Conservation (phyloP, 1,284 basidiomycete genomes). For the Apiotrichum siamense region DNA sequence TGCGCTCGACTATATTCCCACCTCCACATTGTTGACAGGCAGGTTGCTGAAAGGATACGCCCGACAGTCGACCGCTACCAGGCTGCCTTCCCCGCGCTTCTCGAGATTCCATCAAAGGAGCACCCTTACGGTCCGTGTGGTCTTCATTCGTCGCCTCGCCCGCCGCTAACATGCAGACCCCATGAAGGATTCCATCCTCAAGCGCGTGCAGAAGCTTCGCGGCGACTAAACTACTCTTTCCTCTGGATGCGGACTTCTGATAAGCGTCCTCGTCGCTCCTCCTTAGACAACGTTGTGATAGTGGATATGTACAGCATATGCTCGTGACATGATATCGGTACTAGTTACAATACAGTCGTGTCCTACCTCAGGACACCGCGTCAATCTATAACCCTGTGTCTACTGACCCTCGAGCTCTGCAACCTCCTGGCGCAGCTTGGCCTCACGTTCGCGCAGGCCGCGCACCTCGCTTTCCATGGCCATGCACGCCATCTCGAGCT, state of each 20-base stretch:
- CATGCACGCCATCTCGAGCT: conserved; percentile 45
- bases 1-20: not conserved
- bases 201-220: conserved; percentile 93
- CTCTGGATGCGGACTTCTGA: not conserved
- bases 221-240: conserved; percentile 56
- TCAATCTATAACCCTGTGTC: not conserved
- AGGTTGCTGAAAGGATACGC: conserved; percentile 95
- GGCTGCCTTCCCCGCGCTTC: conserved; percentile 89
- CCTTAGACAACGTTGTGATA: conserved; percentile 3
- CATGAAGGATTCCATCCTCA: conserved; percentile 91
- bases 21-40: too few relatives aligned
- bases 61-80: conserved; percentile 92
- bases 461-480: conserved; percentile 44
- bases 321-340: conserved; percentile 6
- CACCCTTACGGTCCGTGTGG: conserved; percentile 71
- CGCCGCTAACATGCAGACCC: conserved; percentile 62
- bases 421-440: conserved; percentile 34
- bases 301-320: conserved; percentile 25
- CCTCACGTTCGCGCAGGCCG: conserved; percentile 35
- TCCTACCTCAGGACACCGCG: not conserved
- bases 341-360: conserved; percentile 1
- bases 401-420: conserved; percentile 26
- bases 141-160: not conserved
- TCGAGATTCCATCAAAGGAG: conserved; percentile 76
- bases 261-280: not conserved